These are phyloP conservation scores for Plenodomus biglobosus DNA, from an alignment of 2,329 filamentous ascomycete genomes.

Conservation along the genomic window DNA sequence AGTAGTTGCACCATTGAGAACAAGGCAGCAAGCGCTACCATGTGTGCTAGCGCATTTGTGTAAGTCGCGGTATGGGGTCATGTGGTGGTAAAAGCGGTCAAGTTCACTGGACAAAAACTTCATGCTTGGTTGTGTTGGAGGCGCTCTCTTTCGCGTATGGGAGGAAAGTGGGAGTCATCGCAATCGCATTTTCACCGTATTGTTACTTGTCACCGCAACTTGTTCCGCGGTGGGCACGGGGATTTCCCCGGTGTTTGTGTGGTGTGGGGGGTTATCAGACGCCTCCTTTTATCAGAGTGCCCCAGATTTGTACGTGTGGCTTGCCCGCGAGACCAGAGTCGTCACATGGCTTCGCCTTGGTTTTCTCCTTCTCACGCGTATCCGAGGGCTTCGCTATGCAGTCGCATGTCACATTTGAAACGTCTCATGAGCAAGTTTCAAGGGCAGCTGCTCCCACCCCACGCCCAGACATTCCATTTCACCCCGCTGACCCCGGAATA, in stretches of 20 bases:
- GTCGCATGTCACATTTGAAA: conserved; percentile 4
- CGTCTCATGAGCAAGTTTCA: conserved; percentile 12
- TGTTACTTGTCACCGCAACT: too few relatives aligned
- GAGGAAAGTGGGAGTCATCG: neutral
- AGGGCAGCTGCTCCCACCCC: conserved; percentile 7
- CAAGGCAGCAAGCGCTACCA: neutral
- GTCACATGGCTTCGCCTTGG: neutral
- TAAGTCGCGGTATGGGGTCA: neutral
- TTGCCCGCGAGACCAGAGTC: conserved; percentile 5
- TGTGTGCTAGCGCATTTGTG: neutral
- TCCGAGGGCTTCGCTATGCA: conserved; percentile 4
- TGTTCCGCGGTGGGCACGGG: conserved; percentile 1
- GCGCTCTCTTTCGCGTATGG: conserved; percentile 1
- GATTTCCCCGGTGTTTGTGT: conserved; percentile 1
- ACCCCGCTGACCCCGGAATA: conserved; percentile 18
- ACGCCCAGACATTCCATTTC: conserved; percentile 9
- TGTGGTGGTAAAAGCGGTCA: conserved; percentile 8
- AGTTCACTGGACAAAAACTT: too few relatives aligned
- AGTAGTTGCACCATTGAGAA: neutral
- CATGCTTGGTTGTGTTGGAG: neutral
- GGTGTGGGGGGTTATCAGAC: too few relatives aligned
- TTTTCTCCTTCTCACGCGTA: conserved; percentile 10
- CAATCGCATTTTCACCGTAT: neutral
- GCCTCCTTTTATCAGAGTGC: too few relatives aligned
- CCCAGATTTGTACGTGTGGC: conserved; percentile 6